Evolutionary conservation across 2,329 filamentous ascomycete species (phyloP), one percentile per base, ranked within the genome.

Genomic region (Beauveria bassiana): DNA sequence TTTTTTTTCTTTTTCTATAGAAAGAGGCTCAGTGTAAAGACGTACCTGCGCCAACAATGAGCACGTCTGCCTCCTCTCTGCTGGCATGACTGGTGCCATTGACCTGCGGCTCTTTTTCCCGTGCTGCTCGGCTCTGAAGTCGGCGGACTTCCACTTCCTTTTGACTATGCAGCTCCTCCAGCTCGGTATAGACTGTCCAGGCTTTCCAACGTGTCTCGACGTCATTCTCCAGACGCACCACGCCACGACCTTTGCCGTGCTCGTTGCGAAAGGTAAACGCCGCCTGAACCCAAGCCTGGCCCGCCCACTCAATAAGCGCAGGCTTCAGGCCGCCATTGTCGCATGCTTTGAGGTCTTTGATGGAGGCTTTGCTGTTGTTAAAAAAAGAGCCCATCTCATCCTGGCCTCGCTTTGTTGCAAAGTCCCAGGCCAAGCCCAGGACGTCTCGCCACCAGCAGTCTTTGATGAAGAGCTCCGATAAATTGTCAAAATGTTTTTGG

Each of bases 401-500:
- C 5, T 57, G 62, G 9, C 68, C 67, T 2, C 66, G 66, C 18
- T 69, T 67, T 4, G 68, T 69, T 20, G 66, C 64, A 54, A 68
- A 69, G 61, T 73, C 70, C 70, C 71, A 72, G 8, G 62, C 64
- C 3, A 72, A 62, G 2, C 51, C 65, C 9, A 71, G 55, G 26
- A 69, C 66, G 49, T 72, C 71, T 10, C 70, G 65, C 61, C 69
- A 70, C 68, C 69, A 72, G 20, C 65, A 66, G 50, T 70, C 66
- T 3, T 66, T 53, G 5, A 66, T 61, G 53, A 72, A 71, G 8
- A 70, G 57, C 22, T 64, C 62, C 1, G 61, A 57, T 3, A 68
- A 45, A 3, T 64, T 26, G 12, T 38, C 28, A 7, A 62, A 47
- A 9, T 61, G 31, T 18, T 56, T 34, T 3, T 62, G 49, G 8